Evolutionary conservation across 805 yeast genomes (phyloP).

Genomic region (Komagataella pseudopastoris): DNA sequence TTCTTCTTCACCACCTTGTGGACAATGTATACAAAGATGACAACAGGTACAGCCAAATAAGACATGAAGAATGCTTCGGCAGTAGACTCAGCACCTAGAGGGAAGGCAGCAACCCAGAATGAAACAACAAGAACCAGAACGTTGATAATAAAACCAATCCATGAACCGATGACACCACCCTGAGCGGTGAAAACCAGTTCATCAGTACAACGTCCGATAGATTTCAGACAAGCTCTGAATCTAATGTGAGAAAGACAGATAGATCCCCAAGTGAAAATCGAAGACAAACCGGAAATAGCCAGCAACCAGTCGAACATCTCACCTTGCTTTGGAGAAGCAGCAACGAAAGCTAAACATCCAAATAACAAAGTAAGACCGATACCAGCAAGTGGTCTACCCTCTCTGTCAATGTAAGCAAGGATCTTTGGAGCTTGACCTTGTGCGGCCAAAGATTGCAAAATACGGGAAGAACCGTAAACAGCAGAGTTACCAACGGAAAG

Average conservation of each 20-base stretch:
- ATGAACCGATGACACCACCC: slow-evolving; percentile 38
- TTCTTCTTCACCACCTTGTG: slow-evolving; percentile 21
- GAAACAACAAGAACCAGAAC: slow-evolving; percentile 27
- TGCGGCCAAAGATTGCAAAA: slow-evolving; percentile 55
- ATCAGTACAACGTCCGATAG: slow-evolving; percentile 31
- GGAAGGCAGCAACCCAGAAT: slow-evolving; percentile 58
- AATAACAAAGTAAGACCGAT: slow-evolving; percentile 40
- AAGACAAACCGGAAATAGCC: slow-evolving; percentile 37
- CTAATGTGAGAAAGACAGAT: slow-evolving; percentile 45
- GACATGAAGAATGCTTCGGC: slow-evolving; percentile 51
- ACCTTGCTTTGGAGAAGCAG: slow-evolving; percentile 30
- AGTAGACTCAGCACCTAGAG: slow-evolving; percentile 35
- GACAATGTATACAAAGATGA: slow-evolving; percentile 30
- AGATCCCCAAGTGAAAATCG: slow-evolving; percentile 43
- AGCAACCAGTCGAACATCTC: slow-evolving; percentile 55
- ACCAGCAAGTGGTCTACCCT: slow-evolving; percentile 37
- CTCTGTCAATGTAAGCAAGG: slow-evolving; percentile 36
- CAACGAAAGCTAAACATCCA: slow-evolving; percentile 44
- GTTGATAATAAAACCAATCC: slow-evolving; percentile 19
- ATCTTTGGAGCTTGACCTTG: slow-evolving; percentile 40
- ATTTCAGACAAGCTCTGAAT: slow-evolving; percentile 43
- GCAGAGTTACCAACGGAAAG: slow-evolving; percentile 49
- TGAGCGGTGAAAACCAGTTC: slow-evolving; percentile 38
- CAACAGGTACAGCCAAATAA: slow-evolving; percentile 53
- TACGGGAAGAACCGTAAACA: slow-evolving; percentile 35